These are phyloP conservation scores for Cryoendolithus antarcticus DNA, from an alignment of 2,329 filamentous ascomycete species.

Conservation along the genomic window DNA sequence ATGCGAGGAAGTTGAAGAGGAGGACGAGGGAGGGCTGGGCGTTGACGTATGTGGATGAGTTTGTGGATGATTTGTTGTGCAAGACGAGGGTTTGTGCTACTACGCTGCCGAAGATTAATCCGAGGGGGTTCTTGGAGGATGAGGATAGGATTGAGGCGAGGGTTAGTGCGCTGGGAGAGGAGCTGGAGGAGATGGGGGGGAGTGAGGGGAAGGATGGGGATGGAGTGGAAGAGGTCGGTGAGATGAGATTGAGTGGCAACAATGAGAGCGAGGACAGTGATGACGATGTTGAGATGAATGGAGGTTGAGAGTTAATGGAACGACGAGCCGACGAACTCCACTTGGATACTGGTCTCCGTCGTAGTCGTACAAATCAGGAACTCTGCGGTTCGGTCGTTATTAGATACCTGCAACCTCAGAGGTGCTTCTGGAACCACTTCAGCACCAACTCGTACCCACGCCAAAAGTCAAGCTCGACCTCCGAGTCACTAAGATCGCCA, in stretches of 20 bases:
- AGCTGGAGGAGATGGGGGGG: slow-evolving; percentile 54
- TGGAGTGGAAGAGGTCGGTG: neutral
- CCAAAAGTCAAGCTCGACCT: no score
- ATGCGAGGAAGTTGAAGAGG: slow-evolving; percentile 71
- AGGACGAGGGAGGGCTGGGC: slow-evolving; percentile 61
- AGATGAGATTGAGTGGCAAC: slow-evolving; percentile 7
- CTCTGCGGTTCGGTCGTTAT: no score
- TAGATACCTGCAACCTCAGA: no score
- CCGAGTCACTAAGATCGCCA: no score
- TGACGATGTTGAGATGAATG: no score
- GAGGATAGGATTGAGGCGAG: slow-evolving; percentile 75
- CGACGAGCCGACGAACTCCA: no score
- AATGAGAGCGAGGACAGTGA: neutral
- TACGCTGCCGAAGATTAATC: slow-evolving; percentile 81
- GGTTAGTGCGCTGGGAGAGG: slow-evolving; percentile 67
- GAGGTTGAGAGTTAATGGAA: no score
- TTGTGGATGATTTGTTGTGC: slow-evolving; percentile 79
- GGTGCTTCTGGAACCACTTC: no score
- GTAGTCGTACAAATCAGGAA: no score
- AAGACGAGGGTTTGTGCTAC: slow-evolving; percentile 88
- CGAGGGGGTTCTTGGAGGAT: slow-evolving; percentile 73
- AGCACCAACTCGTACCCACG: no score
- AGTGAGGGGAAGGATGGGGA: slow-evolving; percentile 13
- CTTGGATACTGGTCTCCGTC: no score
- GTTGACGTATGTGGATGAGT: slow-evolving; percentile 77